A percentile compares a stretch with the other conserved stretches of the same genome.
These are phyloP conservation scores for Verticillium klebahnii DNA, from an alignment of 2,329 filamentous ascomycete species.

Conservation along the genomic window DNA sequence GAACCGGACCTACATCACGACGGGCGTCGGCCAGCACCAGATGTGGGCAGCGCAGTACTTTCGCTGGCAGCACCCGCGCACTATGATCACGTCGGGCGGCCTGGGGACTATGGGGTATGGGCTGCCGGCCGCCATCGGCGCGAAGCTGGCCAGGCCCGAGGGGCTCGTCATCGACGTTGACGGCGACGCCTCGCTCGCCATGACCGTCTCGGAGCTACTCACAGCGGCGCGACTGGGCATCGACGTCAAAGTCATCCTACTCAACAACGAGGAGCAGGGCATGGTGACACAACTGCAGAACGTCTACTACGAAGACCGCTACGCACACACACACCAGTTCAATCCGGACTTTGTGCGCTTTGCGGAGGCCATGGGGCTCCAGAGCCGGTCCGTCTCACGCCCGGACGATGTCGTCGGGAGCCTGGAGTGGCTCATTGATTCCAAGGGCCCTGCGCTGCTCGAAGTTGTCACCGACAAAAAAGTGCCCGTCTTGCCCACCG, in stretches of 20 bases:
- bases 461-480: too few relatives aligned
- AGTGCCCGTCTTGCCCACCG: too few relatives aligned
- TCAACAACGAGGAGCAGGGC: slow-evolving; percentile 97
- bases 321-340: slow-evolving; percentile 84
- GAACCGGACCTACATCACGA: slow-evolving; percentile 80
- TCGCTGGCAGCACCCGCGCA: slow-evolving; percentile 85
- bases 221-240: slow-evolving; percentile 96
- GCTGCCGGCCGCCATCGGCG: slow-evolving; percentile 89
- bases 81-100: slow-evolving; percentile 95
- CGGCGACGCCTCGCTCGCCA: slow-evolving; percentile 97
- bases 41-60: slow-evolving; percentile 99
- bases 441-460: too few relatives aligned
- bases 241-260: slow-evolving; percentile 86
- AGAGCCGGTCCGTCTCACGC: too few relatives aligned
- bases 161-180: slow-evolving; percentile 93
- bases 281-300: slow-evolving; percentile 99
- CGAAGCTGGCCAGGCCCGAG: slow-evolving; percentile 75
- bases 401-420: too few relatives aligned
- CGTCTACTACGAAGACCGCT: slow-evolving; percentile 93
- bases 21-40: slow-evolving; percentile 94
- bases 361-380: slow-evolving; percentile 84
- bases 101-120: slow-evolving; percentile 95
- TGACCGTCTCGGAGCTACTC: slow-evolving; percentile 93
- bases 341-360: slow-evolving; percentile 97
- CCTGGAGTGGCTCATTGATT: too few relatives aligned